Base-by-base conservation (phyloP, 2,329 filamentous ascomycete species). In the Cladosporium sp. region DNA sequence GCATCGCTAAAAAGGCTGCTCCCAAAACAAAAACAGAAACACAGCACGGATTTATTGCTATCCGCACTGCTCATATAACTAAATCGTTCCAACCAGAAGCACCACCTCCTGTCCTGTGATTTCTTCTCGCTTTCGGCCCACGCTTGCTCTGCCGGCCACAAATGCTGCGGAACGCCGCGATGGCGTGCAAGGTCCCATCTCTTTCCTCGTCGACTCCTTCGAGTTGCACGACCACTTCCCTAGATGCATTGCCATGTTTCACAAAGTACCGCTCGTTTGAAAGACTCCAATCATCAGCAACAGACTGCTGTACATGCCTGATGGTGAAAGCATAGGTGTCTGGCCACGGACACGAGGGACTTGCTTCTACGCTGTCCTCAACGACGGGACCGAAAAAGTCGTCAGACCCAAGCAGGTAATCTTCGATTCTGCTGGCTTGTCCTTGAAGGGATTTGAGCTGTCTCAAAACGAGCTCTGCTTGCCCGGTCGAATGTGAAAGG, bases 231-330 rank as follows among this genome's bases (percentile, higher is more conserved):
- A 64, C 37, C 1, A 83, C 70, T 59, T 80, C 77, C 59, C 74
- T 77, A 15, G 72, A 74, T 10, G 70, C 71, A 39, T 74, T 73
- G 1, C 76, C 76, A 15, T 75, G 70, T 20, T 74, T 73, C 32
- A 83, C 75, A 64, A 75, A 81, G 60, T 82, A 77, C 51, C 68
- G 73, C 1, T 70, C 73, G 28, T 74, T 70, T 51, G 74, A 71
- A 7, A 66, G 61, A 20, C 75, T 74, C 81, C 81, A 84, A 34
- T 75, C 77, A 1, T 70, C 70, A 22, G 65, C 68, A 17, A 83
- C 63, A 39, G 75, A 74, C 1, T 74, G 66, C 35, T 73, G 66
- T 3, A 84, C 64, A 24, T 79, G 77, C 34, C 73, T 73, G 2
- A 68, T 68, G 7, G 62, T 58, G 45, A 62, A 68, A 7, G 36